These are phyloP conservation scores for Paramyrothecium sp. DNA, from an alignment of 2,329 filamentous ascomycete species.

Conservation along the genomic window DNA sequence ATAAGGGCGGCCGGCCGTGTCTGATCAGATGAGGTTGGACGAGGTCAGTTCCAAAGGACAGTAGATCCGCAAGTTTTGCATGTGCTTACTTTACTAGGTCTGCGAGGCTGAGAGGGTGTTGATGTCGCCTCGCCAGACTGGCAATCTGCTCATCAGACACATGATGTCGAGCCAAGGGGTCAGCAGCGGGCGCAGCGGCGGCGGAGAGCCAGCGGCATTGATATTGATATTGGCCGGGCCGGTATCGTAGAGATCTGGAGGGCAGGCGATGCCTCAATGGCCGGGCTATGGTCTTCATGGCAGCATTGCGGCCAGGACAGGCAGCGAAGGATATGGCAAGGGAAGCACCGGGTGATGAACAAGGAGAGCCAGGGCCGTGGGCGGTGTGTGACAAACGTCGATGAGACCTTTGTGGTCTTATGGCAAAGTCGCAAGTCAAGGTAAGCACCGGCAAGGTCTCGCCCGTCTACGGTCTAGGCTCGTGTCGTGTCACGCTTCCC, in stretches of 20 bases:
- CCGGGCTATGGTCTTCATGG: slow-evolving; percentile 19
- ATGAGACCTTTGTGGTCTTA: too few relatives aligned
- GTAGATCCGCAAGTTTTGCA: too few relatives aligned
- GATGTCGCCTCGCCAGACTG: slow-evolving; percentile 71
- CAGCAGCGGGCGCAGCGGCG: neutral
- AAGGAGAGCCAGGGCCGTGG: neutral
- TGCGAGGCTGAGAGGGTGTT: slow-evolving; percentile 79
- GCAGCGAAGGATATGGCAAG: neutral
- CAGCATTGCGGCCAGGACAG: slow-evolving; percentile 11
- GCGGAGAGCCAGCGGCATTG: neutral
- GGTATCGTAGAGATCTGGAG: slow-evolving; percentile 6
- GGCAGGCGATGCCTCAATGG: slow-evolving; percentile 17
- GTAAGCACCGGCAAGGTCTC: neutral
- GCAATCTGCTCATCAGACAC: slow-evolving; percentile 75
- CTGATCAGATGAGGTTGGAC: slow-evolving; percentile 30
- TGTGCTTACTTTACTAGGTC: slow-evolving; percentile 77
- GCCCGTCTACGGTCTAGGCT: too few relatives aligned
- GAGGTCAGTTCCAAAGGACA: neutral
- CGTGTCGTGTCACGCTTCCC: too few relatives aligned
- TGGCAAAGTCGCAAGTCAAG: too few relatives aligned
- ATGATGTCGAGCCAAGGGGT: slow-evolving; percentile 15
- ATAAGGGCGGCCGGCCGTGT: slow-evolving; percentile 80
- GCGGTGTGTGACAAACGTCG: neutral
- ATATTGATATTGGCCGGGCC: slow-evolving; percentile 1
- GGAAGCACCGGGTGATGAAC: too few relatives aligned